Conservation (phyloP, 2,329 filamentous ascomycete species). For the Phoma sp. region DNA sequence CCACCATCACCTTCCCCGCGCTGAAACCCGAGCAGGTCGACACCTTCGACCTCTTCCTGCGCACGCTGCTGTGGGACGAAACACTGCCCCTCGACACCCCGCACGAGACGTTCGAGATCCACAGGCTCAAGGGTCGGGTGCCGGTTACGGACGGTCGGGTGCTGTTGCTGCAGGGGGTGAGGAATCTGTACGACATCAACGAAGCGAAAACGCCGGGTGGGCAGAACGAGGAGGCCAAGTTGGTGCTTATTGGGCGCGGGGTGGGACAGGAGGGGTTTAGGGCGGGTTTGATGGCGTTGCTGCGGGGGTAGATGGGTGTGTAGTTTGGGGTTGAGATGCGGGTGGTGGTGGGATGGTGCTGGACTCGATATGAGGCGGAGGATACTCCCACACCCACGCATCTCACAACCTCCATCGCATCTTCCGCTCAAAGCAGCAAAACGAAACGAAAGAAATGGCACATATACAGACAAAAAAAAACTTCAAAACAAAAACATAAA, state of each 20-base stretch:
- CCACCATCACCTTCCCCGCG: conserved; percentile 71
- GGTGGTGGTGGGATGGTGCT: no score
- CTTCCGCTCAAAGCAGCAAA: no score
- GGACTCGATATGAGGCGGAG: no score
- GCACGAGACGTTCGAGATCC: conserved; percentile 71
- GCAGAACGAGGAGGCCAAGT: conserved; percentile 25
- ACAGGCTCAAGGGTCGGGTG: conserved; percentile 84
- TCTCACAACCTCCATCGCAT: no score
- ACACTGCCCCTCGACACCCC: conserved; percentile 56
- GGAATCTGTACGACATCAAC: conserved; percentile 91
- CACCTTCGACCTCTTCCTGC: conserved; percentile 79
- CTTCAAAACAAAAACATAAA: no score
- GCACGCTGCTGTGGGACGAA: conserved; percentile 83
- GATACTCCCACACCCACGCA: no score
- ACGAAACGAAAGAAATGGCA: no score
- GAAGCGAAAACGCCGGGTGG: conserved; percentile 53
- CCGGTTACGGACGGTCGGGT: conserved; percentile 67
- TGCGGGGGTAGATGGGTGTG: background rate
- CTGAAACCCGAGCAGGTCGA: conserved; percentile 65
- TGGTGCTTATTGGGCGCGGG: conserved; percentile 42
- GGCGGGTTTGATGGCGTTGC: conserved; percentile 15
- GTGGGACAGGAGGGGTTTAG: conserved; percentile 31
- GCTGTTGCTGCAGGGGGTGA: conserved; percentile 87
- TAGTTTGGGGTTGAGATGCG: no score
- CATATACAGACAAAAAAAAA: no score